Percentiles rank a stretch among this genome's conserved stretches.
Conservation (phyloP, 306 rosid species). For the Malus domestica region DNA sequence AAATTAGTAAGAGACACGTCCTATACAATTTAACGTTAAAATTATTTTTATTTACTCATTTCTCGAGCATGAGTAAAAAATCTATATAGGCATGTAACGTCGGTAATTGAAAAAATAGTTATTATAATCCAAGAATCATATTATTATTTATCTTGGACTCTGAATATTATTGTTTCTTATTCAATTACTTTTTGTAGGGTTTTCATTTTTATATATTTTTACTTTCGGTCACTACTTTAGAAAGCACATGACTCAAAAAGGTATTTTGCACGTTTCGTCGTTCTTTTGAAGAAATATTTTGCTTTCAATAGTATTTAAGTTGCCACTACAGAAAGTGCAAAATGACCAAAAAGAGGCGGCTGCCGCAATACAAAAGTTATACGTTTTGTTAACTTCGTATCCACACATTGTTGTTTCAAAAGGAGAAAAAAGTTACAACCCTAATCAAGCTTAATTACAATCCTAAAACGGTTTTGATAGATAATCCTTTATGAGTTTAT, state of each 20-base stretch:
- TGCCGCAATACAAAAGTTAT: background rate
- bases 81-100: too few relatives aligned
- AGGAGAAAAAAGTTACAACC: background rate
- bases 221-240: conserved; percentile 25
- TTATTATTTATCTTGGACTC: background rate
- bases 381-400: background rate
- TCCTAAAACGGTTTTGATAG: background rate
- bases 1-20: too few relatives aligned
- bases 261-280: conserved; percentile 5
- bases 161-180: too few relatives aligned
- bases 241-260: conserved; percentile 20
- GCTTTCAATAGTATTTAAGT: background rate
- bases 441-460: background rate
- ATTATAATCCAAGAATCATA: background rate
- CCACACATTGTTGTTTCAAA: background rate
- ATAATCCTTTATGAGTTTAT: background rate
- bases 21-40: too few relatives aligned
- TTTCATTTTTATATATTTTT: background rate
- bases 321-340: conserved; percentile 20
- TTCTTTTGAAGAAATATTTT: background rate
- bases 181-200: background rate
- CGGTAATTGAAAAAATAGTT: too few relatives aligned
- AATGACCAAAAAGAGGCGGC: conserved; percentile 39
- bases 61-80: too few relatives aligned
- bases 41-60: too few relatives aligned